Evolutionary conservation across 768 basidiomycete species (phyloP).

Genomic region (Piloderma croceum): DNA sequence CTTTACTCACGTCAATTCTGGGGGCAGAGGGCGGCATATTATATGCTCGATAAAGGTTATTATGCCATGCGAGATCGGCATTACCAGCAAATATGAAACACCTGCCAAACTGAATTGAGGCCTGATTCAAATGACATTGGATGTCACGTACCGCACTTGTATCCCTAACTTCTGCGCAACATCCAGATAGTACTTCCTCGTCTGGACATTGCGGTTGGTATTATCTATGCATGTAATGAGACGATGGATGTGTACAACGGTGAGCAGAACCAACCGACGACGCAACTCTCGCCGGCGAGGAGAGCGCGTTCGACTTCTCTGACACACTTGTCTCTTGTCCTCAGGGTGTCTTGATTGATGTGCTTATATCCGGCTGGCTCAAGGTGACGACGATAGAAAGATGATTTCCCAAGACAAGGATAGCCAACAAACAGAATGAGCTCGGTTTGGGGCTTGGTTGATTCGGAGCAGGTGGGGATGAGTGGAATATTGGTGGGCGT

Average conservation of each 20-base stretch:
- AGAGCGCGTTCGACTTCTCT: conserved; percentile 55
- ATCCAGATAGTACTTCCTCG: conserved; percentile 67
- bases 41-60: conserved; percentile 83
- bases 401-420: conserved; percentile 70
- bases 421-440: conserved; percentile 48
- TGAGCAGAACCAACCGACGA: conserved; percentile 55
- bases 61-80: conserved; percentile 85
- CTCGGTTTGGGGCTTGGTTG: too few relatives aligned
- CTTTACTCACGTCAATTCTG: conserved; percentile 34
- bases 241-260: conserved; percentile 1
- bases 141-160: conserved; percentile 44
- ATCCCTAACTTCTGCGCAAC: conserved; percentile 52
- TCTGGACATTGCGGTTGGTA: conserved; percentile 75
- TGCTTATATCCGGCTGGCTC: conserved; percentile 63
- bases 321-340: conserved; percentile 71
- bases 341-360: conserved; percentile 82
- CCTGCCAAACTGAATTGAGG: conserved; percentile 28
- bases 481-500: conserved; percentile 48
- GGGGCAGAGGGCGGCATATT: conserved; percentile 45
- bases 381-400: conserved; percentile 73
- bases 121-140: neutral
- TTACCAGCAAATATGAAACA: conserved; percentile 75
- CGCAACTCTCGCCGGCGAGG: conserved; percentile 54
- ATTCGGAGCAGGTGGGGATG: conserved; percentile 31
- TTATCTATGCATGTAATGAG: conserved; percentile 53